Evolutionary conservation across 805 yeast genomes (phyloP).

Genomic region (Brettanomyces sp.): DNA sequence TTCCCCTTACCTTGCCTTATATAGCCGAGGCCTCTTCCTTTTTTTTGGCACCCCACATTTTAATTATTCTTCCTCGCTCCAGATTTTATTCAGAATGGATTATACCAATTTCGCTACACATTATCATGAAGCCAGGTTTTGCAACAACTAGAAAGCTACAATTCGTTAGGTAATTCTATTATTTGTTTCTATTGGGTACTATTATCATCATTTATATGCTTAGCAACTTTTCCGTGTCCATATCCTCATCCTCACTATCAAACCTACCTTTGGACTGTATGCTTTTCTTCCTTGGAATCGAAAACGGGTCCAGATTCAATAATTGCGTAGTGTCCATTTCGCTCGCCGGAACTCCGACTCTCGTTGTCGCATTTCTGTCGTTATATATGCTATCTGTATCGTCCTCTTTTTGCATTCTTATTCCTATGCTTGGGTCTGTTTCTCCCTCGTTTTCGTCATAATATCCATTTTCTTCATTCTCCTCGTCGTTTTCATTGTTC

Average conservation of each 20-base stretch:
- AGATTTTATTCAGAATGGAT: too few species aligned
- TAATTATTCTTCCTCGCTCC: too few species aligned
- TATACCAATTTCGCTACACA: too few species aligned
- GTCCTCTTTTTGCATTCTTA: background rate
- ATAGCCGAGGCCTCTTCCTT: too few species aligned
- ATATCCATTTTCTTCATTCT: background rate
- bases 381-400: background rate
- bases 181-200: too few species aligned
- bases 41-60: too few species aligned
- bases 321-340: conserved; percentile 3
- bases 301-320: conserved; percentile 2
- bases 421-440: background rate
- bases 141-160: too few species aligned
- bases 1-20: too few species aligned
- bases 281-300: background rate
- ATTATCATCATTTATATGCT: background rate
- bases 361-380: too few species aligned
- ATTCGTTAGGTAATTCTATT: too few species aligned
- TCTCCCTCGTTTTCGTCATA: background rate
- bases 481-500: background rate
- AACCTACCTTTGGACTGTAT: background rate
- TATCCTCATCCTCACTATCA: background rate
- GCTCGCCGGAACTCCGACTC: background rate
- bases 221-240: background rate
- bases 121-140: too few species aligned